These are phyloP conservation scores for Dichotomopilus funicola DNA, from an alignment of 2,329 filamentous ascomycete genomes.

Conservation along the genomic window DNA sequence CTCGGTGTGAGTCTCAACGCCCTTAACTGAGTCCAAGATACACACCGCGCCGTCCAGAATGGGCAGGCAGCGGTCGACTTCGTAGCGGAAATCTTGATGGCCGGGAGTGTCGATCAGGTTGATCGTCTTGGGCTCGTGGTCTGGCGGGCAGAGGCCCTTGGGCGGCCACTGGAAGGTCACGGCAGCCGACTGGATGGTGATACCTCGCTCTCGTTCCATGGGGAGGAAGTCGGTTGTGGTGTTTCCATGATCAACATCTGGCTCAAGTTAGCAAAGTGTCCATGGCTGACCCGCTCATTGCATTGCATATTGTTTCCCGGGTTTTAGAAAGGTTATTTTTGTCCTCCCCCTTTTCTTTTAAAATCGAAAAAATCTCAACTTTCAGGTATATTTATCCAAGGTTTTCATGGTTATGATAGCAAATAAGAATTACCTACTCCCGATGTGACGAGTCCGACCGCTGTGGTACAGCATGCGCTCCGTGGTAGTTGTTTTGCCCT, in stretches of 20 bases:
- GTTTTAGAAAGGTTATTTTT: background rate
- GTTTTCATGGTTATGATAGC: too few species aligned
- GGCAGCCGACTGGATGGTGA: conserved; percentile 95
- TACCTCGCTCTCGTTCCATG: conserved; percentile 82
- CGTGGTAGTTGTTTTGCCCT: conserved; percentile 95
- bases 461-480: conserved; percentile 99
- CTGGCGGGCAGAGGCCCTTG: conserved; percentile 33
- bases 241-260: conserved; percentile 90
- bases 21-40: conserved; percentile 34
- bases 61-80: conserved; percentile 77
- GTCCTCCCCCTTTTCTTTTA: background rate
- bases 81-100: conserved; percentile 95
- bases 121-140: conserved; percentile 56
- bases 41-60: conserved; percentile 31
- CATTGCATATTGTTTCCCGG: background rate
- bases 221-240: conserved; percentile 97
- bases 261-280: background rate
- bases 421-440: conserved; percentile 42
- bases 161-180: conserved; percentile 90
- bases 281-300: too few species aligned
- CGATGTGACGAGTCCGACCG: conserved; percentile 78
- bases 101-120: conserved; percentile 95
- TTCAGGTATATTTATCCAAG: too few species aligned
- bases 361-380: too few species aligned
- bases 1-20: conserved; percentile 91